Percentiles rank a stretch among this genome's conserved stretches.
Evolutionary conservation across 257 asterid species (phyloP).

Genomic region (Penstemon newberryi): DNA sequence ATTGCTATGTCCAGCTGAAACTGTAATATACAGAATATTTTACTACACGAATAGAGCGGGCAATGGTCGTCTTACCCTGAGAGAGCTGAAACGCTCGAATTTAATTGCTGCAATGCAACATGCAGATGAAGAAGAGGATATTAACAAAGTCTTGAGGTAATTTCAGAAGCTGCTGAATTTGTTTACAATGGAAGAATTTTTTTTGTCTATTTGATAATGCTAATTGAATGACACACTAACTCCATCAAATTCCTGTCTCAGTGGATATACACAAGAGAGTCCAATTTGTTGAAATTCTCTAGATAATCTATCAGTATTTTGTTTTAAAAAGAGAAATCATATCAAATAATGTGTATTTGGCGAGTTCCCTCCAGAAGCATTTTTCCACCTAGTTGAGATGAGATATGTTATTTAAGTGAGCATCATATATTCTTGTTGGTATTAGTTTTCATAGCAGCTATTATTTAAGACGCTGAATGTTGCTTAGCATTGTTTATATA

Average conservation of each 20-base stretch:
- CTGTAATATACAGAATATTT: conserved; percentile 96
- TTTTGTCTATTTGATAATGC: conserved; percentile 17
- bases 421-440: conserved; percentile 3
- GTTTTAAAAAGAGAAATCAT: background rate
- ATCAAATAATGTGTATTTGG: conserved; percentile 1
- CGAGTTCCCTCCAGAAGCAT: conserved; percentile 10
- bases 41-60: conserved; percentile 94
- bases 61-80: conserved; percentile 89
- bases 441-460: conserved; percentile 16
- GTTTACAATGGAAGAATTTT: conserved; percentile 4
- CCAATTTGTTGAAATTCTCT: conserved; percentile 3
- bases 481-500: conserved; percentile 14
- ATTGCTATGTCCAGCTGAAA: conserved; percentile 87
- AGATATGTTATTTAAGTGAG: conserved; percentile 8
- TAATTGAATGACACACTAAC: background rate
- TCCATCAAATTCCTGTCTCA: background rate
- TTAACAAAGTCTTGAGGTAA: conserved; percentile 95
- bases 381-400: background rate
- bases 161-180: conserved; percentile 19
- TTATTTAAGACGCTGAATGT: background rate
- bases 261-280: conserved; percentile 2
- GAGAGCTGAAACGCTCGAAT: conserved; percentile 91
- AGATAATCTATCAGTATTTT: background rate
- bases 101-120: conserved; percentile 94
- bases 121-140: conserved; percentile 99